Evolutionary conservation across 352 stramenopile species (phyloP), one percentile per base, ranked within the genome.

Genomic region (Nothophytophthora sp.): DNA sequence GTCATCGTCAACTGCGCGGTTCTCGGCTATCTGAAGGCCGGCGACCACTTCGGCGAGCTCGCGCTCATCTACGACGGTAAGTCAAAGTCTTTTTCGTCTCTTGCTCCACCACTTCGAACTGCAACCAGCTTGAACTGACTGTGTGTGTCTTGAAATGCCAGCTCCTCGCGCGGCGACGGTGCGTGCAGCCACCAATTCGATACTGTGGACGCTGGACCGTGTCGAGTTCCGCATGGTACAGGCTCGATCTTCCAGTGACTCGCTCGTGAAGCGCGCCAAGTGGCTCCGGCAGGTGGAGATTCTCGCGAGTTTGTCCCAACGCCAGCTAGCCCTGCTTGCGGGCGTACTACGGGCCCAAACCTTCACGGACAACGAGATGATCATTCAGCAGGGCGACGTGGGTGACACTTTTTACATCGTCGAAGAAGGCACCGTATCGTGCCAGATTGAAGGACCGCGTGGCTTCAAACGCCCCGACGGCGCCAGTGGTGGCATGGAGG

Each of bases 101-200:
- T n/a, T n/a, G 7, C 15, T 48, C 28, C 20, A 40, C 3, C 22
- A 30, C n/a, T 30, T 43, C 10, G 19, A 40, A 29, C 11, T 16
- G 33, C 23, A 39, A 28, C 30, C 10, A 41, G 30, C 24, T 45
- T 28, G 3, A 46, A 15, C 27, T 54, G 10, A 51, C 27, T 57
- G 18, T 50, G 23, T 44, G 37, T 10, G 10, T 46, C 4, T 66
- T 30, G 13, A 12, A 50, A 22, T 2, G 0, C 67, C 46, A 94
- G 90, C 70, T 45, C 93, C 92, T 11, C 84, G 93, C 29, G 90
- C 91, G 6, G 93, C 93, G 8, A 96, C 88, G 0, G 96, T 98
- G 30, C 63, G 84, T 18, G 96, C 96, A 12, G 89, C 87, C 41
- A 95, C 85, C 0, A 87, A 96, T 32, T 82, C 81, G 55, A 76